Conservation (phyloP, 352 stramenopile species). For the Pythium sp. region DNA sequence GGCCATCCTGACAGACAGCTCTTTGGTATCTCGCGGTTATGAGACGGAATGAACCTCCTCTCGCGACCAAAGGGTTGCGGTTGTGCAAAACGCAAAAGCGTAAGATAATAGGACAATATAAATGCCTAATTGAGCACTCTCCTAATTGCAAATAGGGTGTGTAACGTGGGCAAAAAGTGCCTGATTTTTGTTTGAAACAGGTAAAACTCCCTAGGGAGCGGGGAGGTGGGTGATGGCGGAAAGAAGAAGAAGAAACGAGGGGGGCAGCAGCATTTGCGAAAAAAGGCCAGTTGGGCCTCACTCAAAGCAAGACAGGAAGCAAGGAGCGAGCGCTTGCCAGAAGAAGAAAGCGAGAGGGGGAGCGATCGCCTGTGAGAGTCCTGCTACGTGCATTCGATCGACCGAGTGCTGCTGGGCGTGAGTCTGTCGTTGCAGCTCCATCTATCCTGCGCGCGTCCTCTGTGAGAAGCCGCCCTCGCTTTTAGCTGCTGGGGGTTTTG, state of each 20-base stretch:
- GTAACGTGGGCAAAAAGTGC: background rate
- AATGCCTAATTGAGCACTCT: background rate
- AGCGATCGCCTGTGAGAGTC: background rate
- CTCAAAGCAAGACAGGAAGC: background rate
- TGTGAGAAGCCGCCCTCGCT: background rate
- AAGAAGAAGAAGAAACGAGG: conserved; percentile 13
- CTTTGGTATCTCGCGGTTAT: background rate
- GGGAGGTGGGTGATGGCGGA: background rate
- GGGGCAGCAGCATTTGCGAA: conserved; percentile 15
- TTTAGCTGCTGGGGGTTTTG: background rate
- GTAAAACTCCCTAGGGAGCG: background rate
- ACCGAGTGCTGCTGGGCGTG: background rate
- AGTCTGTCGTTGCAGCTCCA: background rate
- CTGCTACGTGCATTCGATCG: background rate
- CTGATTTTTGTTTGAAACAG: background rate
- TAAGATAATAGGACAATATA: background rate
- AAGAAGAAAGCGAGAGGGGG: background rate
- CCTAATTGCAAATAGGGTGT: background rate
- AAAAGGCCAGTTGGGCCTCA: conserved; percentile 29
- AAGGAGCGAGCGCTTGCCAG: background rate
- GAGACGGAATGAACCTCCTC: background rate
- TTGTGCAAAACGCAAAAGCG: no score
- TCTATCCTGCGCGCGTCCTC: background rate
- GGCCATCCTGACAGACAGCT: conserved; percentile 21
- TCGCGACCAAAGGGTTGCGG: background rate